Percentiles rank a stretch among this genome's conserved stretches.
Conservation (phyloP, 257 asterid genomes). For the Salvia hispanica region DNA sequence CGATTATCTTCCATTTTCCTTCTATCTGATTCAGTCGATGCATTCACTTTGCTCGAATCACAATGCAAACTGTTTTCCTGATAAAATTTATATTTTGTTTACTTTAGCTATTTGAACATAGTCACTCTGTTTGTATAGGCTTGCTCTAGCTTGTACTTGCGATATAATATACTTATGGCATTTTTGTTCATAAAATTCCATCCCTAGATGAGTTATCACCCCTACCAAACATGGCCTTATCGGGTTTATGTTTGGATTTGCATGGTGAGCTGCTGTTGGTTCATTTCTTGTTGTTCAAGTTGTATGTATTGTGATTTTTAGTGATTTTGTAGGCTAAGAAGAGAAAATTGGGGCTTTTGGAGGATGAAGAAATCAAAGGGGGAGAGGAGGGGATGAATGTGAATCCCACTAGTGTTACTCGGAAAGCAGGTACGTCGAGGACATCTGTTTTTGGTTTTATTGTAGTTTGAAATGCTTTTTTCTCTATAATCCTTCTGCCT, state of each 20-base stretch:
- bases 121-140: background rate
- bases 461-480: background rate
- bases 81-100: background rate
- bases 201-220: too few relatives aligned
- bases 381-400: conserved; percentile 41
- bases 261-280: background rate
- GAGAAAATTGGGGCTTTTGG: conserved; percentile 79
- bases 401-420: conserved; percentile 34
- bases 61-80: background rate
- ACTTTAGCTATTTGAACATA: background rate
- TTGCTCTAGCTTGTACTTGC: too few relatives aligned
- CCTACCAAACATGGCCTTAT: too few relatives aligned
- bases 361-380: conserved; percentile 58
- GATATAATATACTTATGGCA: too few relatives aligned
- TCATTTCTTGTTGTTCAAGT: background rate
- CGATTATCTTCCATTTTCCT: background rate
- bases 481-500: too few relatives aligned
- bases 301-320: conserved; percentile 3
- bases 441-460: background rate
- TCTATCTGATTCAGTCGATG: background rate
- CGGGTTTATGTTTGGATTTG: background rate
- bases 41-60: background rate
- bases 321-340: conserved; percentile 54
- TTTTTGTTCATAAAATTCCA: too few relatives aligned
- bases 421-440: conserved; percentile 55